Percentiles rank a stretch among this genome's conserved stretches.
phyloP scores from a whole-genome alignment of 805 yeast genomes.

The Cyberlindnera suaveolens region DNA sequence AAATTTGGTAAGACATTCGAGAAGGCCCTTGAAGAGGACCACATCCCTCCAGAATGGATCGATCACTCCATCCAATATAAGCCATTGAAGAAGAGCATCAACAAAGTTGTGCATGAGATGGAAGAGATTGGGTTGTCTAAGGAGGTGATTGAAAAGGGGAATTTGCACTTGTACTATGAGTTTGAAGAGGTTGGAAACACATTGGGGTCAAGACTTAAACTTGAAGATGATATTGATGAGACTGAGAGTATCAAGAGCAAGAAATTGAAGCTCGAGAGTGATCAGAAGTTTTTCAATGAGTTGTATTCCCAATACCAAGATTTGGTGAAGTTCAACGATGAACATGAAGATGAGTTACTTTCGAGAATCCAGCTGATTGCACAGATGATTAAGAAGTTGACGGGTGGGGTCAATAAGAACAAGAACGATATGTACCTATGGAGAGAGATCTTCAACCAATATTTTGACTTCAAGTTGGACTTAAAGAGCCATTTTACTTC shows the following conservation, averaged over 20 bases:
- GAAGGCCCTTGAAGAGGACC: conserved; percentile 52
- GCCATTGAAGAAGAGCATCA: conserved; percentile 59
- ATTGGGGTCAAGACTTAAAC: conserved; percentile 4
- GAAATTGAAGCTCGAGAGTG: conserved; percentile 4
- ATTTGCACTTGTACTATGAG: conserved; percentile 13
- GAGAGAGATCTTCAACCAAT: conserved; percentile 61
- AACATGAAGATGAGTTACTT: conserved; percentile 36
- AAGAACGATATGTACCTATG: conserved; percentile 57
- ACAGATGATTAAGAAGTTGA: conserved; percentile 26
- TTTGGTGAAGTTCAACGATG: conserved; percentile 35
- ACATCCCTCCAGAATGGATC: conserved; percentile 63
- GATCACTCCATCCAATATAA: conserved; percentile 68
- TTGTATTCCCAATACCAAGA: conserved; percentile 10
- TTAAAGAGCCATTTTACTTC: conserved; percentile 41
- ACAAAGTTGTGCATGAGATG: conserved; percentile 58
- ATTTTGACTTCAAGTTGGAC: conserved; percentile 62
- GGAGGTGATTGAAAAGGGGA: conserved; percentile 24
- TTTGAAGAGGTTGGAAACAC: conserved; percentile 9
- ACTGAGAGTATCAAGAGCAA: conserved; percentile 8
- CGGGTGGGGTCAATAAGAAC: conserved; percentile 23
- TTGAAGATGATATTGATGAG: conserved; percentile 9
- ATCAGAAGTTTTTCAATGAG: conserved; percentile 16
- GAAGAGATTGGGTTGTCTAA: conserved; percentile 49
- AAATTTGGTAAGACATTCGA: conserved; percentile 72
- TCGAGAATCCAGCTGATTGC: conserved; percentile 14